phyloP scores from a whole-genome alignment of 1,139 yeast species.

The Sugiyamaella japonica region DNA sequence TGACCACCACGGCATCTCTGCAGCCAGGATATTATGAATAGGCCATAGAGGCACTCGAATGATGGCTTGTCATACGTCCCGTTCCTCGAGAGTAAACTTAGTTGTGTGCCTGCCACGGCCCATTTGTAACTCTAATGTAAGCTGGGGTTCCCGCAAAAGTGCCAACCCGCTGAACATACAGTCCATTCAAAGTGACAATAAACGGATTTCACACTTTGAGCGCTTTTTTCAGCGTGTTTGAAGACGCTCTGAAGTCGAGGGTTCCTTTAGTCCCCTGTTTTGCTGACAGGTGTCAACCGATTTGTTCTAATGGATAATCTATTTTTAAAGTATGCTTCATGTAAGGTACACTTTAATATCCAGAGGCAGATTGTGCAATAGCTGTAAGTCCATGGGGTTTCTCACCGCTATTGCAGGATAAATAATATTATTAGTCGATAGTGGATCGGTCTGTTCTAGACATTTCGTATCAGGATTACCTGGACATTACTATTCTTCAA shows the following conservation, averaged over 20 bases:
- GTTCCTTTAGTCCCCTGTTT: background rate
- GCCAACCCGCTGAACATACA: background rate
- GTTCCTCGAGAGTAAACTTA: background rate
- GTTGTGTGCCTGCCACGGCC: background rate
- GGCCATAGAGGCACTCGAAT: background rate
- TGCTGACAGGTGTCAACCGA: background rate
- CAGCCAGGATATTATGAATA: no score
- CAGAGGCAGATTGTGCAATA: background rate
- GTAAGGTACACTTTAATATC: slow-evolving; percentile 6
- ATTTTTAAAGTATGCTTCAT: background rate
- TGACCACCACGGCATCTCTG: no score
- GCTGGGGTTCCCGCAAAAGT: slow-evolving; percentile 4
- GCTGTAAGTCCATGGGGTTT: background rate
- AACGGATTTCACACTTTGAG: no score
- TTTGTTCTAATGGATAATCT: background rate
- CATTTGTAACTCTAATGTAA: background rate
- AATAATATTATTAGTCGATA: background rate
- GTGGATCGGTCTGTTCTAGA: slow-evolving; percentile 9
- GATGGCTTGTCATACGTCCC: background rate
- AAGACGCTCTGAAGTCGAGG: background rate
- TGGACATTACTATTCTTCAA: background rate
- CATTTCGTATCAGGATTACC: slow-evolving; percentile 8
- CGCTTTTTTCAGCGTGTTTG: background rate
- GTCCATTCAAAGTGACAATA: background rate
- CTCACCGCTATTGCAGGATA: background rate